Evolutionary conservation across 345 rosid genomes (phyloP).

Genomic region (Rubroshorea leprosula): DNA sequence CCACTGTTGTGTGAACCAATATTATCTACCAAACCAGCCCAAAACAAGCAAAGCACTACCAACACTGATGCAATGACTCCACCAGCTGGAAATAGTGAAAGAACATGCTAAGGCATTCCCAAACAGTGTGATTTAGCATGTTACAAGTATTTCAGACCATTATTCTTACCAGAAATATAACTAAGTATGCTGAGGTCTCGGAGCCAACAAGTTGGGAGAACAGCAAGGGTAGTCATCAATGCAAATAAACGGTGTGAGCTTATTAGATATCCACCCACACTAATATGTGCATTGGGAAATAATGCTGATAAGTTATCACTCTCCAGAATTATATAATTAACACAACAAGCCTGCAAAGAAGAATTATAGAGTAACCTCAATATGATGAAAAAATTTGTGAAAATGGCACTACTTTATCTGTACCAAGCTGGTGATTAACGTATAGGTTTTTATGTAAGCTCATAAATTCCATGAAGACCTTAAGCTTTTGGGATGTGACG

Average conservation of each 20-base stretch:
- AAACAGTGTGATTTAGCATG: not conserved
- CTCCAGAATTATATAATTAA: slow-evolving; percentile 86
- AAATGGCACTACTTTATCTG: no score
- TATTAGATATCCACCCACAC: slow-evolving; percentile 50
- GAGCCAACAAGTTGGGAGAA: slow-evolving; percentile 92
- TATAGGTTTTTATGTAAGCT: no score
- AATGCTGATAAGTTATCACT: slow-evolving; percentile 77
- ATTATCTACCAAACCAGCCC: slow-evolving; percentile 79
- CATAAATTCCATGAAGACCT: no score
- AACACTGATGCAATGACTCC: slow-evolving; percentile 85
- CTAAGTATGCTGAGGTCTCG: slow-evolving; percentile 83
- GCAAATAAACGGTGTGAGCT: slow-evolving; percentile 65
- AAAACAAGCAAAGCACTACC: slow-evolving; percentile 80
- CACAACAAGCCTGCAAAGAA: slow-evolving; percentile 73
- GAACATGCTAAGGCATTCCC: slow-evolving; percentile 7
- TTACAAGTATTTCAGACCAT: not conserved
- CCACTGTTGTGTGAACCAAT: slow-evolving; percentile 69
- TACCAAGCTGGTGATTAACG: no score
- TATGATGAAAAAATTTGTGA: no score
- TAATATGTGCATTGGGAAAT: slow-evolving; percentile 74
- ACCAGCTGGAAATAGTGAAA: slow-evolving; percentile 50
- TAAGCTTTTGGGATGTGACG: no score
- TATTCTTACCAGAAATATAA: slow-evolving; percentile 69
- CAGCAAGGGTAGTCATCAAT: slow-evolving; percentile 55
- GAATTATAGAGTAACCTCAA: not conserved